Percentiles rank a stretch among this genome's conserved stretches.
Evolutionary conservation across 108 stramenopile species (phyloP).

Genomic region (Cyclotella baltica): DNA sequence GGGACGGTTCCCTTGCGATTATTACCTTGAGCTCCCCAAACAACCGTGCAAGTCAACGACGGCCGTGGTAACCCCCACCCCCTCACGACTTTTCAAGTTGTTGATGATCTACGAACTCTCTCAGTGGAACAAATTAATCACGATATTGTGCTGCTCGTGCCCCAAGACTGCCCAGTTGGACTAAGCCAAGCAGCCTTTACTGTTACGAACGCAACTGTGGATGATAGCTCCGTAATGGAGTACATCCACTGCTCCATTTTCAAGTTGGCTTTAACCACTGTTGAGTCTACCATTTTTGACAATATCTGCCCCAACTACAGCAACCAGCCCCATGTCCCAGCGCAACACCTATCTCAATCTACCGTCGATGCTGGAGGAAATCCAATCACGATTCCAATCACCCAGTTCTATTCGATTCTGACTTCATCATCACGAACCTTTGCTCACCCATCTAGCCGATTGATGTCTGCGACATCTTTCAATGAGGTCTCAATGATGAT

Average conservation of each 20-base stretch:
- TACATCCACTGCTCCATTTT: not conserved
- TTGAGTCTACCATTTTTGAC: not conserved
- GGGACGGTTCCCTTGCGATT: not conserved
- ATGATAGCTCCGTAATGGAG: not conserved
- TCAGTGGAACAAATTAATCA: not conserved
- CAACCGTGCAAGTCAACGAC: not conserved
- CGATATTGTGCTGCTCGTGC: not conserved
- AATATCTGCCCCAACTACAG: not conserved
- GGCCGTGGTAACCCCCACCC: not conserved
- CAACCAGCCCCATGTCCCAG: not conserved
- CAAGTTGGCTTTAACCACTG: not conserved
- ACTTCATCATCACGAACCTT: not conserved
- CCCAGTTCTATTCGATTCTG: not conserved
- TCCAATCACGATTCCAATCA: not conserved
- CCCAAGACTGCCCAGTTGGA: not conserved
- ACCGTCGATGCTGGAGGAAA: not conserved
- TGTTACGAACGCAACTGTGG: not conserved
- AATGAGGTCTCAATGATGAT: not conserved
- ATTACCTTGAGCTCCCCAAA: constrained; percentile 1
- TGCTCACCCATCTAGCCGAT: not conserved
- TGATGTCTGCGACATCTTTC: not conserved
- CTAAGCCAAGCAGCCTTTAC: not conserved
- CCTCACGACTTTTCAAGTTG: not conserved
- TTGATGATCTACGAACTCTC: not conserved
- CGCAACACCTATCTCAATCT: not conserved